Evolutionary conservation across 1,284 basidiomycete species (phyloP).

Genomic region (Schizophyllum amplum): DNA sequence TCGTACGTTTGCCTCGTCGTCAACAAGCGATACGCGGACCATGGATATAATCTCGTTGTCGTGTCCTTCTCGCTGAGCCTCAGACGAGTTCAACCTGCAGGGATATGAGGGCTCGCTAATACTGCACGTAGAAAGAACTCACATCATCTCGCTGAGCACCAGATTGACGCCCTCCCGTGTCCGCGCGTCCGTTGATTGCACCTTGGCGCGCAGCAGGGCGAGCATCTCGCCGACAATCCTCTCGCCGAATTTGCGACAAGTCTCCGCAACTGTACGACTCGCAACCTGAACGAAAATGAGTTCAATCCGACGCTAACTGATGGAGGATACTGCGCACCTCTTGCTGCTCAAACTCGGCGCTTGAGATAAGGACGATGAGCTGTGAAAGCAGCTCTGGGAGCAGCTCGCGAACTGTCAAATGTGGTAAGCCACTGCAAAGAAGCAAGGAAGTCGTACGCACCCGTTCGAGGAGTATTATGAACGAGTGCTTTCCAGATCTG

Average conservation of each 20-base stretch:
- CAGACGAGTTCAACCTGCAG: slow-evolving; percentile 73
- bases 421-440: slow-evolving; percentile 5
- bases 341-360: slow-evolving; percentile 79
- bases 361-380: slow-evolving; percentile 70
- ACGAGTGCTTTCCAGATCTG: slow-evolving; percentile 99
- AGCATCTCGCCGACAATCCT: slow-evolving; percentile 84
- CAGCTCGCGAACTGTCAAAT: slow-evolving; percentile 77
- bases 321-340: slow-evolving; percentile 35
- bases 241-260: slow-evolving; percentile 96
- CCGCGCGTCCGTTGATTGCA: slow-evolving; percentile 62
- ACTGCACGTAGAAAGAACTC: slow-evolving; percentile 19
- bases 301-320: slow-evolving; percentile 2
- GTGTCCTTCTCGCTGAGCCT: slow-evolving; percentile 82
- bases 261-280: slow-evolving; percentile 77
- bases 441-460: slow-evolving; percentile 28
- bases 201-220: slow-evolving; percentile 65
- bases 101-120: slow-evolving; percentile 1
- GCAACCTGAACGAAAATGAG: slow-evolving; percentile 51
- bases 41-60: slow-evolving; percentile 87
- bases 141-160: slow-evolving; percentile 86
- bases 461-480: slow-evolving; percentile 80
- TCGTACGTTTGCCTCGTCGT: slow-evolving; percentile 83
- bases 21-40: slow-evolving; percentile 82
- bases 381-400: slow-evolving; percentile 80
- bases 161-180: slow-evolving; percentile 88